Evolutionary conservation across 164 flowering plant genomes (phyloP).

Genomic region (Chloranthus sessilifolius): DNA sequence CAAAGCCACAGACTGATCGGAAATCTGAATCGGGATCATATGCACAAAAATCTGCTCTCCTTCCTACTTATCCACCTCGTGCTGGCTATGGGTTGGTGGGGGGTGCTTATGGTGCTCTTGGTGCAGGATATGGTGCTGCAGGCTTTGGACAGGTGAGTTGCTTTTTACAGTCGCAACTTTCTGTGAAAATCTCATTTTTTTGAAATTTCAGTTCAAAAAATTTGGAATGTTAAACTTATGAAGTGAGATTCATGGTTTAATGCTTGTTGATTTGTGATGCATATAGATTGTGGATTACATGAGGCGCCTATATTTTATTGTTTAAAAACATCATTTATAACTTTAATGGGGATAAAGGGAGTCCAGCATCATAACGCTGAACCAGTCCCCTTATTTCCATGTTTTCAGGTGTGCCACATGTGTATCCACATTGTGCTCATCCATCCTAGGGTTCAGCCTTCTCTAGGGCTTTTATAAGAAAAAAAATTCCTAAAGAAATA

Average conservation of each 20-base stretch:
- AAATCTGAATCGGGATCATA: conserved; percentile 42
- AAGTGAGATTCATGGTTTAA: neutral
- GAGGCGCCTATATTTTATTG: too few relatives aligned
- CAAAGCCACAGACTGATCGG: conserved; percentile 80
- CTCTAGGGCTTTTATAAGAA: too few relatives aligned
- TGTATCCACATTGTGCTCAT: too few relatives aligned
- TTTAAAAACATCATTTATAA: too few relatives aligned
- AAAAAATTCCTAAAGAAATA: too few relatives aligned
- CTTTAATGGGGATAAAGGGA: too few relatives aligned
- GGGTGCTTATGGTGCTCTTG: conserved; percentile 50
- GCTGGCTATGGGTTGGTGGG: conserved; percentile 64
- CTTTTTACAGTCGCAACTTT: conserved; percentile 3
- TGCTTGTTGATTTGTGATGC: neutral
- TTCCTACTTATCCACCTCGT: conserved; percentile 54
- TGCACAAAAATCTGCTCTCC: conserved; percentile 45
- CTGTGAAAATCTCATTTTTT: neutral
- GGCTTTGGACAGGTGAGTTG: conserved; percentile 50
- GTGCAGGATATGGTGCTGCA: conserved; percentile 63
- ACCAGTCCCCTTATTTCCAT: too few relatives aligned
- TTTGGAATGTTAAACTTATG: neutral
- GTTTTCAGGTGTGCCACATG: too few relatives aligned
- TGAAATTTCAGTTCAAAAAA: neutral
- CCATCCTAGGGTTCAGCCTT: too few relatives aligned
- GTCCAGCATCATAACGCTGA: too few relatives aligned
- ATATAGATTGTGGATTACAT: too few relatives aligned